phyloP scores from a whole-genome alignment of 257 asterid genomes.

The Coffea eugenioides region DNA sequence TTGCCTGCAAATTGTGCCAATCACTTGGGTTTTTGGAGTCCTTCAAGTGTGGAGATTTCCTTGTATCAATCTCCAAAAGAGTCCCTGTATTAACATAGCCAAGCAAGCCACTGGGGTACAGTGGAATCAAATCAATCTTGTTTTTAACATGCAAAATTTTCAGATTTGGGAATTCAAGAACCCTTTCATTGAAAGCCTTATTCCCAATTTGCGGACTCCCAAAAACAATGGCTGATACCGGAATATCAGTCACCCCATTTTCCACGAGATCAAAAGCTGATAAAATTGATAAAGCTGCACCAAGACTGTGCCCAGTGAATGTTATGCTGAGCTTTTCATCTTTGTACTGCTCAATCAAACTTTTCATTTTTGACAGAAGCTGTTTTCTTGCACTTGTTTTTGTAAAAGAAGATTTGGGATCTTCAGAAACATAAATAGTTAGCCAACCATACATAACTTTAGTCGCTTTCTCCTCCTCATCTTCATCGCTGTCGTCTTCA shows the following conservation, averaged over 20 bases:
- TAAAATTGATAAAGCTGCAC: conserved; percentile 55
- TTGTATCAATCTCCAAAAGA: conserved; percentile 46
- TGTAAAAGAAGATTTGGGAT: conserved; percentile 66
- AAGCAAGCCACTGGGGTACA: conserved; percentile 50
- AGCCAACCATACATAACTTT: conserved; percentile 83
- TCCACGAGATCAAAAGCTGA: conserved; percentile 78
- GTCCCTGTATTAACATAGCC: conserved; percentile 54
- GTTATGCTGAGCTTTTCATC: conserved; percentile 58
- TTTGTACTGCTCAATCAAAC: conserved; percentile 37
- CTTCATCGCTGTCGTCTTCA: not conserved
- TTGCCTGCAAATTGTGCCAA: conserved; percentile 87
- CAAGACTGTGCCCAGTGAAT: conserved; percentile 76
- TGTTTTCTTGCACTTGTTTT: conserved; percentile 63
- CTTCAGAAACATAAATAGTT: conserved; percentile 50
- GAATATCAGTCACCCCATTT: conserved; percentile 65
- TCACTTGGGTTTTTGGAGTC: conserved; percentile 61
- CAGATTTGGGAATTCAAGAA: conserved; percentile 39
- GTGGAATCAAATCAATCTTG: conserved; percentile 66
- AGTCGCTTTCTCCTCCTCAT: conserved; percentile 32
- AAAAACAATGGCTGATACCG: conserved; percentile 68
- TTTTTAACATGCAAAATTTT: conserved; percentile 64
- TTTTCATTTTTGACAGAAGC: conserved; percentile 40
- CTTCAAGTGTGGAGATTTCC: conserved; percentile 69
- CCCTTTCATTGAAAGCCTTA: conserved; percentile 46
- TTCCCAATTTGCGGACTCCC: conserved; percentile 87